Percentiles rank a stretch among this genome's conserved stretches.
phyloP scores from a whole-genome alignment of 225 moss, liverwort and hornwort genomes.

The Straminergon stramineum region DNA sequence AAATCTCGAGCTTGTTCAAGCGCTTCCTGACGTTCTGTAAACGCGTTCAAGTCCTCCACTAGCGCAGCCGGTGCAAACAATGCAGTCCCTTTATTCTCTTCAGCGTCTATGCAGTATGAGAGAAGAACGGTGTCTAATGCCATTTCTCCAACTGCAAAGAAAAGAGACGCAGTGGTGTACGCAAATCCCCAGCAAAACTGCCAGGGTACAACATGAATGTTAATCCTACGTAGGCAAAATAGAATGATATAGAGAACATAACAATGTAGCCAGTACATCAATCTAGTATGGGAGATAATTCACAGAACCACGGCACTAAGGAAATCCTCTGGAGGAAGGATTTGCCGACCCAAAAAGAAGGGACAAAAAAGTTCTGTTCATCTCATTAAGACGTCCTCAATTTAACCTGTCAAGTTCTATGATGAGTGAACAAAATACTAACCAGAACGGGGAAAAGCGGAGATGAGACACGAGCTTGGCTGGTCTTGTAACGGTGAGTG shows the following conservation, averaged over 20 bases:
- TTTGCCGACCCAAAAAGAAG: no score
- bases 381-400: neutral
- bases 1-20: constrained; percentile 35
- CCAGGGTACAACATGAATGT: neutral
- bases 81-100: constrained; percentile 68
- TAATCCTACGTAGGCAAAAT: neutral
- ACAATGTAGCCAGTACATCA: fast-evolving
- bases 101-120: constrained; percentile 71
- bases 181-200: constrained; percentile 88
- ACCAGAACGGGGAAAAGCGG: constrained; percentile 88
- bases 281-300: no score
- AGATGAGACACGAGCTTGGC: constrained; percentile 64
- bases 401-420: no score
- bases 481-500: constrained; percentile 62
- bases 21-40: constrained; percentile 38
- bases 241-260: fast-evolving
- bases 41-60: constrained; percentile 40
- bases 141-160: constrained; percentile 85
- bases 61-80: constrained; percentile 60
- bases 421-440: neutral
- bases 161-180: constrained; percentile 46
- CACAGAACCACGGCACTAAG: fast-evolving
- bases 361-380: no score
- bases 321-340: fast-evolving
- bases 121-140: constrained; percentile 74